A percentile compares a stretch with the other conserved stretches of the same genome.
These are phyloP conservation scores for Fraxinus greggii DNA, from an alignment of 305 asterid genomes.

Conservation along the genomic window DNA sequence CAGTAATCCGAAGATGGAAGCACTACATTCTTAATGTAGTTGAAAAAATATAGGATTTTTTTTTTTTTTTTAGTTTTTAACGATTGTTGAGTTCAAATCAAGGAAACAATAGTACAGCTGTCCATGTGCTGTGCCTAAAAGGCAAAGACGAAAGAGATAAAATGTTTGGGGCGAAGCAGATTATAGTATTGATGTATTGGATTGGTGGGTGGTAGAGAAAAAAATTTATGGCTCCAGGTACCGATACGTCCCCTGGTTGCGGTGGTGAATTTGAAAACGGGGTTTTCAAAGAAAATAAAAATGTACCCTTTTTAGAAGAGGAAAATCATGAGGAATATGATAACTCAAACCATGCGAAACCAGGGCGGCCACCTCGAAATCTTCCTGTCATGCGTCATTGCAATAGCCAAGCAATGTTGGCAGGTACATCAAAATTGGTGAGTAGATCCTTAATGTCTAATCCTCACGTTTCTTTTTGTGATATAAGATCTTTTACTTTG, in stretches of 20 bases:
- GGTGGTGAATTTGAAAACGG: constrained; percentile 49
- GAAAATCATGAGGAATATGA: constrained; percentile 40
- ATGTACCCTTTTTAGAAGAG: constrained; percentile 33
- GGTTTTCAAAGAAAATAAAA: constrained; percentile 39
- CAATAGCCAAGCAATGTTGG: constrained; percentile 74
- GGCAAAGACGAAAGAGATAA: neutral
- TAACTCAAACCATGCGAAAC: constrained; percentile 44
- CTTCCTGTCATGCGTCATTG: constrained; percentile 72
- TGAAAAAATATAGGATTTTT: constrained; percentile 13
- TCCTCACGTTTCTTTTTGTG: neutral
- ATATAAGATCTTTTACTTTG: neutral
- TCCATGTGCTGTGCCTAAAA: constrained; percentile 27
- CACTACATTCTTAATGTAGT: constrained; percentile 1
- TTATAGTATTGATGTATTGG: neutral
- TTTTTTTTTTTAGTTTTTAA: neutral
- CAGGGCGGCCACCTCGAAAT: constrained; percentile 62
- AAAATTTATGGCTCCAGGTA: constrained; percentile 55
- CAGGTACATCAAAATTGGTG: constrained; percentile 54
- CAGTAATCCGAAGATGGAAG: constrained; percentile 19
- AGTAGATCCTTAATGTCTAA: constrained; percentile 30
- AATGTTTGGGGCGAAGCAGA: neutral
- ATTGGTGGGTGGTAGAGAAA: constrained; percentile 22
- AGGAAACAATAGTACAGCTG: constrained; percentile 26
- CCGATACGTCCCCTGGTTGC: constrained; percentile 31
- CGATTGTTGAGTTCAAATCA: constrained; percentile 25